phyloP scores from a whole-genome alignment of 345 rosid species.

The Ceriops tagal region DNA sequence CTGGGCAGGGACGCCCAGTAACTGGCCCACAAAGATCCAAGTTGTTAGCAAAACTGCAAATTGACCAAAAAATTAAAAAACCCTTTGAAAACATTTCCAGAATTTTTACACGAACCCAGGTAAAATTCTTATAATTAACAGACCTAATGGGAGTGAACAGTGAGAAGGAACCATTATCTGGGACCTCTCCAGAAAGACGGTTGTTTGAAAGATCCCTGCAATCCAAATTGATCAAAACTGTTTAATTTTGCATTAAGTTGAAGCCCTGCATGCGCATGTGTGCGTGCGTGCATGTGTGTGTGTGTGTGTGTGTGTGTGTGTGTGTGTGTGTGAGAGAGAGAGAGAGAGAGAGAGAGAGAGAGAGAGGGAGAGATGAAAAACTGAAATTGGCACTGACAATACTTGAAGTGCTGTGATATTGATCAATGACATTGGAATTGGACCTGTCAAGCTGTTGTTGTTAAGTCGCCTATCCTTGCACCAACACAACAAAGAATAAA shows the following conservation, averaged over 20 bases:
- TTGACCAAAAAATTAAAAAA: neutral
- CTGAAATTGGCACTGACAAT: constrained; percentile 25
- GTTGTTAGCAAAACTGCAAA: constrained; percentile 80
- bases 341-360: neutral
- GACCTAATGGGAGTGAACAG: constrained; percentile 39
- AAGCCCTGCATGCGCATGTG: too few relatives aligned
- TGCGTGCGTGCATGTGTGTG: too few relatives aligned
- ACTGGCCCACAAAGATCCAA: constrained; percentile 93
- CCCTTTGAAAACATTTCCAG: neutral
- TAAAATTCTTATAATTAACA: neutral
- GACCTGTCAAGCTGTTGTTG: constrained; percentile 39
- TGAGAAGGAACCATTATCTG: constrained; percentile 34
- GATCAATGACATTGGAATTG: constrained; percentile 38
- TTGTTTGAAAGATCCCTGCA: constrained; percentile 43
- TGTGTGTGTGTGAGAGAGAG: neutral
- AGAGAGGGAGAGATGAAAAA: constrained; percentile 6
- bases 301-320: too few relatives aligned
- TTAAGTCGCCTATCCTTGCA: constrained; percentile 41
- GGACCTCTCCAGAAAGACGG: constrained; percentile 35
- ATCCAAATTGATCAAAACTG: neutral
- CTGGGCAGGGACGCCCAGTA: constrained; percentile 80
- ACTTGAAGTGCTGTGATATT: constrained; percentile 33
- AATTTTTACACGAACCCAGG: neutral
- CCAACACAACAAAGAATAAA: constrained; percentile 7
- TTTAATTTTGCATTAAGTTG: too few relatives aligned